Base-by-base conservation (phyloP, 2,329 filamentous ascomycete genomes). In the Diaporthe destruens region DNA sequence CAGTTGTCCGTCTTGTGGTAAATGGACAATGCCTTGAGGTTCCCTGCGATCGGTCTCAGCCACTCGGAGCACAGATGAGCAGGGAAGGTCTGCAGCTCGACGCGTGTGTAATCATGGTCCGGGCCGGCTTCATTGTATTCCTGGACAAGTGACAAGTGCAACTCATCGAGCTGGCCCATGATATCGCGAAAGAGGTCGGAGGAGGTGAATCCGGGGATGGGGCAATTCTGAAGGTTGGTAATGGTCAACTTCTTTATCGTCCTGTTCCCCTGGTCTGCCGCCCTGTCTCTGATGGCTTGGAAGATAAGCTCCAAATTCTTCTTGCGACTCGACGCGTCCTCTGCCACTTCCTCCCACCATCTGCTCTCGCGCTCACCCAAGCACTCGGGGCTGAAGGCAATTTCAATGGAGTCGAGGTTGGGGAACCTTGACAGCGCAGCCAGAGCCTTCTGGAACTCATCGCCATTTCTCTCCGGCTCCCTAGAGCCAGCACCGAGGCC, bases 1-100 rank as follows among this genome's bases (percentile, higher is more conserved):
- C 71, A 73, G 12, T 71, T 66, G 4, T 73, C 57, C 18, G 42
- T n/a, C 14, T 1, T 16, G 23, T 55, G 39, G 25, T 57, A 63
- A n/a, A 73, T 55, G 9, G 68, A 71, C 18, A 73, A 20, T 3
- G 51, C 53, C 51, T 73, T 73, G 23, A 73, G 29, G 23, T 73
- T 65, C 18, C 39, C 56, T 18, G 67, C 65, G 67, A 71, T 23
- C 7, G 71, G 71, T 6, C 44, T 44, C 12, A 73, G 42, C 71
- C 71, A 73, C 29, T 57, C 51, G 16, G 67, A 44, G 51, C 32
- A 47, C 2, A 73, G 67, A 16, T 73, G 55, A 23, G n/a, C 32
- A 3, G 57, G 71, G 34, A 71, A 71, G 7, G 67, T 73, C 67
- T 49, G 71, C 25, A 71, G 29, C 61, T 73, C 71, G 4, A 56